These are phyloP conservation scores for Mycena vulgaris DNA, from an alignment of 768 basidiomycete genomes.

Conservation along the genomic window DNA sequence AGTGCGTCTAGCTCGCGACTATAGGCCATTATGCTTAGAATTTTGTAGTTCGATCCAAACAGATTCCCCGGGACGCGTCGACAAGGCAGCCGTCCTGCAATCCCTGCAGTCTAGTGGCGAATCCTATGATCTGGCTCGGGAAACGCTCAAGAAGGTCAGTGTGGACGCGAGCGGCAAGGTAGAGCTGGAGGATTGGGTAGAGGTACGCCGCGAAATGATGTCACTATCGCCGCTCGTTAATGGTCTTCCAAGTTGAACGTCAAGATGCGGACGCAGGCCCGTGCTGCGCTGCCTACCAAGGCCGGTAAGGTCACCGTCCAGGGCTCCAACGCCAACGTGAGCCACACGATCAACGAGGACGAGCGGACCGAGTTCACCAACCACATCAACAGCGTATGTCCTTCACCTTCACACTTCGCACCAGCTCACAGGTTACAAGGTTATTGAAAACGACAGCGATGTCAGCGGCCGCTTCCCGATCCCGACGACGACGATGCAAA, in stretches of 20 bases:
- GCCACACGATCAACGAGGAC: constrained; percentile 98
- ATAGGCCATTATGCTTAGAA: constrained; percentile 28
- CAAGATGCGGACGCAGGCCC: constrained; percentile 71
- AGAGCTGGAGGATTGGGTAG: constrained; percentile 98
- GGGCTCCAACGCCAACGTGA: constrained; percentile 95
- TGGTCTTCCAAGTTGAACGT: constrained; percentile 75
- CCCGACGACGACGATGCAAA: constrained; percentile 96
- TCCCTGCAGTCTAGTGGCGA: constrained; percentile 85
- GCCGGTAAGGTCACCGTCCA: constrained; percentile 95
- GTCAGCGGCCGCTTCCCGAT: constrained; percentile 89
- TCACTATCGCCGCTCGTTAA: constrained; percentile 39
- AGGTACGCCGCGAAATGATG: constrained; percentile 67
- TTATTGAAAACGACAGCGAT: constrained; percentile 92
- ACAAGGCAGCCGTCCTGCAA: constrained; percentile 87
- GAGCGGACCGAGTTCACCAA: constrained; percentile 97
- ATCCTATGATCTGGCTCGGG: constrained; percentile 91
- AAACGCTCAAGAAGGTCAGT: constrained; percentile 93
- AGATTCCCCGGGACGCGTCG: constrained; percentile 85
- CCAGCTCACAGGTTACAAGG: constrained; percentile 61
- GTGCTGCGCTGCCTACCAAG: constrained; percentile 66
- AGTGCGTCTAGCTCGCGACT: constrained; percentile 69
- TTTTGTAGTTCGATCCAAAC: constrained; percentile 75
- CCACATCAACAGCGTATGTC: constrained; percentile 93
- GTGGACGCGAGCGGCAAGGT: constrained; percentile 97
- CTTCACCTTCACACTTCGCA: constrained; percentile 1